phyloP scores from a whole-genome alignment of 345 rosid species.

The Combretum micranthum region DNA sequence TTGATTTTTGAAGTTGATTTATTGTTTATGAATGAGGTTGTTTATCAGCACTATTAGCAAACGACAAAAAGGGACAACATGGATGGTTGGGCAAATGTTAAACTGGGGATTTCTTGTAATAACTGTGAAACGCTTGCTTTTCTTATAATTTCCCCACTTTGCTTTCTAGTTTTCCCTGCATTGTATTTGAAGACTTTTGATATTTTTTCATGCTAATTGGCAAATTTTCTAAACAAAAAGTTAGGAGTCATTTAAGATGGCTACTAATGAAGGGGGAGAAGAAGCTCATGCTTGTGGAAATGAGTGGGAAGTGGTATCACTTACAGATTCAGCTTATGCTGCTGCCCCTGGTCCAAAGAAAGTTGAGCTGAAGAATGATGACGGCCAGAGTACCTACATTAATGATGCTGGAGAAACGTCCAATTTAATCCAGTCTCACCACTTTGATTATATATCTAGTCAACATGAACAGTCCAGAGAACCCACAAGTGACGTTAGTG shows the following conservation, averaged over 20 bases:
- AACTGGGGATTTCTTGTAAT: too few species aligned
- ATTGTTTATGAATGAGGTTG: too few species aligned
- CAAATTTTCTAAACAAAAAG: too few species aligned
- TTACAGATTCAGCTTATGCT: slow-evolving; percentile 89
- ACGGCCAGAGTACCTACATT: slow-evolving; percentile 19
- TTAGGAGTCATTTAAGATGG: slow-evolving; percentile 31
- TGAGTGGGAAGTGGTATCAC: slow-evolving; percentile 95
- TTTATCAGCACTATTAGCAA: too few species aligned
- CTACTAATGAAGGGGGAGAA: slow-evolving; percentile 37
- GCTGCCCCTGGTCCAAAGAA: slow-evolving; percentile 77
- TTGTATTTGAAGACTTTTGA: too few species aligned
- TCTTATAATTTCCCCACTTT: too few species aligned
- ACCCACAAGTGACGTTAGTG: slow-evolving; percentile 17
- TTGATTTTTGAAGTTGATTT: too few species aligned
- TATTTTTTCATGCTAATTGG: too few species aligned
- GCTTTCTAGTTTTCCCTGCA: too few species aligned
- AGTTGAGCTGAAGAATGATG: slow-evolving; percentile 31
- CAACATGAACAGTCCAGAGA: slow-evolving; percentile 59
- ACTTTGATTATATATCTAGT: slow-evolving; percentile 71
- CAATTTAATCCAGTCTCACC: slow-evolving; percentile 57
- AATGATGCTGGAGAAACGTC: slow-evolving; percentile 55
- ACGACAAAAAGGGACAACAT: too few species aligned
- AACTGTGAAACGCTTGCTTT: too few species aligned
- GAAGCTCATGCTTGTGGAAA: slow-evolving; percentile 44
- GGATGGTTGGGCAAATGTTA: too few species aligned